Conservation (phyloP, 2,329 filamentous ascomycete species). For the Aspergillus hortae region DNA sequence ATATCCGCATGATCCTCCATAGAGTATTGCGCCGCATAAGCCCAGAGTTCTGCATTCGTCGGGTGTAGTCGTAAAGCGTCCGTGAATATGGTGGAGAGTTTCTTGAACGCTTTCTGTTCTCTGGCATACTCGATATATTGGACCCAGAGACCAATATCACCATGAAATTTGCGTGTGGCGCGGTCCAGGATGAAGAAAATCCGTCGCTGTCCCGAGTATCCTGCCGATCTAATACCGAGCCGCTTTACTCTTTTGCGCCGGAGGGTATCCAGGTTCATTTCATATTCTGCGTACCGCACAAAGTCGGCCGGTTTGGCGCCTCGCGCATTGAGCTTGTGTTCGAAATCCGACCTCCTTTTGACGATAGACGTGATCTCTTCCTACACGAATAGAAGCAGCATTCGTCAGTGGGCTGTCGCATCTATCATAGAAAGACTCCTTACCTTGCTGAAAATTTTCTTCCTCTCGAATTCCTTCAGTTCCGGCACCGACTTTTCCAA, state of each 20-base stretch:
- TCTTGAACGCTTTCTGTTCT: slow-evolving; percentile 61
- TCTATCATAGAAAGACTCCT: neutral
- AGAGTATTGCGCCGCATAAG: slow-evolving; percentile 72
- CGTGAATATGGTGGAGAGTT: slow-evolving; percentile 58
- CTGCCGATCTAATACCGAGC: slow-evolving; percentile 69
- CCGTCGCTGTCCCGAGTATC: slow-evolving; percentile 71
- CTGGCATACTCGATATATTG: slow-evolving; percentile 82
- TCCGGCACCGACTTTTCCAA: slow-evolving; percentile 90
- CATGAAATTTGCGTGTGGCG: slow-evolving; percentile 77
- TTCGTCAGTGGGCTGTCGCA: slow-evolving; percentile 9
- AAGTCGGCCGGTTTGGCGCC: slow-evolving; percentile 75
- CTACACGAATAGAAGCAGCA: slow-evolving; percentile 39
- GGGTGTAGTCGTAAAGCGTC: slow-evolving; percentile 81
- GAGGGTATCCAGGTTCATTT: slow-evolving; percentile 67
- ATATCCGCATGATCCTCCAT: slow-evolving; percentile 82
- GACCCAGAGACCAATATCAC: slow-evolving; percentile 78
- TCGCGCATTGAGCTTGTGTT: slow-evolving; percentile 82
- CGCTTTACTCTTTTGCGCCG: slow-evolving; percentile 79
- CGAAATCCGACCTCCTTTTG: slow-evolving; percentile 85
- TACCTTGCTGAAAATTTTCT: slow-evolving; percentile 83
- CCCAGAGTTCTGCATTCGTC: slow-evolving; percentile 77
- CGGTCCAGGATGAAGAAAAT: slow-evolving; percentile 89
- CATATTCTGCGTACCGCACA: slow-evolving; percentile 73
- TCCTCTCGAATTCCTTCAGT: slow-evolving; percentile 85
- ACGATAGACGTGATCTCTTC: slow-evolving; percentile 89